These are phyloP conservation scores for Calophaca sinica DNA, from an alignment of 306 rosid genomes.

Conservation along the genomic window DNA sequence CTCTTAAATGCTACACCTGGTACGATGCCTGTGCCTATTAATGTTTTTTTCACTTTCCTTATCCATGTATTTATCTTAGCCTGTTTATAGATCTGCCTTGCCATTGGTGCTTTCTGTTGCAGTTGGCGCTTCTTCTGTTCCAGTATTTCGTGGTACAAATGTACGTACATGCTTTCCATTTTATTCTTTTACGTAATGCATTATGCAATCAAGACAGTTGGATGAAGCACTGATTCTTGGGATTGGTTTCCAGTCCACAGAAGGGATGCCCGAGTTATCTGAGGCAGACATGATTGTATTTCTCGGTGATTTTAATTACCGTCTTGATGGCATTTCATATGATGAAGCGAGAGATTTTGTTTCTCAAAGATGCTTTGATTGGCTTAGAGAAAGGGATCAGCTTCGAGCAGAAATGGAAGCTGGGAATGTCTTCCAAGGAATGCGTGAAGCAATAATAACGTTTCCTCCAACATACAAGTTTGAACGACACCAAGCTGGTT, in stretches of 20 bases:
- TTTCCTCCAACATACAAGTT: slow-evolving; percentile 99
- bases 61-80: slow-evolving; percentile 61
- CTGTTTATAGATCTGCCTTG: slow-evolving; percentile 78
- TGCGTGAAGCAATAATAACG: slow-evolving; percentile 89
- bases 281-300: slow-evolving; percentile 92
- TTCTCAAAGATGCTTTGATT: slow-evolving; percentile 98
- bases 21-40: slow-evolving; percentile 60
- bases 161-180: slow-evolving; percentile 63
- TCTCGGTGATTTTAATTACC: slow-evolving; percentile 96
- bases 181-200: slow-evolving; percentile 45
- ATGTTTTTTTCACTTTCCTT: slow-evolving; percentile 61
- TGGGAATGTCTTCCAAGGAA: slow-evolving; percentile 98
- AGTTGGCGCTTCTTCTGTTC: slow-evolving; percentile 80
- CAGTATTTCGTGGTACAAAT: slow-evolving; percentile 65
- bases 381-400: slow-evolving; percentile 97
- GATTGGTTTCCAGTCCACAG: slow-evolving; percentile 64
- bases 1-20: slow-evolving; percentile 70
- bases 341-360: slow-evolving; percentile 98
- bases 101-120: slow-evolving; percentile 83
- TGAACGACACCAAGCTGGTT: slow-evolving; percentile 93
- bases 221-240: slow-evolving; percentile 51
- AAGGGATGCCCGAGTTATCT: slow-evolving; percentile 86
- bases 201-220: slow-evolving; percentile 35
- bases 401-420: slow-evolving; percentile 95
- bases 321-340: slow-evolving; percentile 86